phyloP scores from a whole-genome alignment of 2,329 filamentous ascomycete genomes.

The Fusarium sp. region DNA sequence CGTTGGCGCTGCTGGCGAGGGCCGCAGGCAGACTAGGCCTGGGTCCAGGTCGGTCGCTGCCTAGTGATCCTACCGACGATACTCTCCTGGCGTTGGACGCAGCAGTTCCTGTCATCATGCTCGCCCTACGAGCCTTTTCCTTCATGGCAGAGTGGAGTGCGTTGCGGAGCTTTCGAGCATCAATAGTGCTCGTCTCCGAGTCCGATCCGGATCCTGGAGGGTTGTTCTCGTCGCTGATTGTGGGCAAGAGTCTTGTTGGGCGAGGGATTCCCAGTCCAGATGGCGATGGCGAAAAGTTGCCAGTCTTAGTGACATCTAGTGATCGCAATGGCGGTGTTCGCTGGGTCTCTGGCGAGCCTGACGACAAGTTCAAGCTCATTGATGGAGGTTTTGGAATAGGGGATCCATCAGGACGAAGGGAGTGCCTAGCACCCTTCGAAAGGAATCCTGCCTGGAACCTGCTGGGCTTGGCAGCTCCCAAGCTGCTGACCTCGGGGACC shows the following conservation, averaged over 20 bases:
- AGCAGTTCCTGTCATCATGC: conserved; percentile 52
- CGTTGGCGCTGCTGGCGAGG: conserved; percentile 64
- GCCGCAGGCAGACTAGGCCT: conserved; percentile 56
- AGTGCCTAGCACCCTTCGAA: conserved; percentile 63
- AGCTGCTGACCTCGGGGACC: conserved; percentile 56
- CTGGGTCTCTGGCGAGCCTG: conserved; percentile 50
- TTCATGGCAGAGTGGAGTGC: conserved; percentile 67
- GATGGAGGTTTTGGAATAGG: conserved; percentile 69
- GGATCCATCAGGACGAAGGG: conserved; percentile 65
- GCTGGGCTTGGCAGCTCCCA: conserved; percentile 66
- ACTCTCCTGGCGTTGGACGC: conserved; percentile 56
- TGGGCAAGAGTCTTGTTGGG: conserved; percentile 52
- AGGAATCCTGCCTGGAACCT: conserved; percentile 93
- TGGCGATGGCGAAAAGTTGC: conserved; percentile 62
- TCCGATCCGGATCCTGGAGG: conserved; percentile 62
- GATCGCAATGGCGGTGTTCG: conserved; percentile 61
- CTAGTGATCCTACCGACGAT: conserved; percentile 58
- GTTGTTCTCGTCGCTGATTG: conserved; percentile 64
- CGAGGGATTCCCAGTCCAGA: conserved; percentile 47
- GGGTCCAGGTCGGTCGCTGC: conserved; percentile 43
- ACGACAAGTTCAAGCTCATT: conserved; percentile 68
- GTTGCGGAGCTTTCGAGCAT: conserved; percentile 66
- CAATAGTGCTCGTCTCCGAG: conserved; percentile 63
- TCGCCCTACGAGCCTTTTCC: conserved; percentile 56
- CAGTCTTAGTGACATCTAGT: conserved; percentile 63